These are phyloP conservation scores for Podaxis pistillaris DNA, from an alignment of 768 basidiomycete species.

Conservation along the genomic window DNA sequence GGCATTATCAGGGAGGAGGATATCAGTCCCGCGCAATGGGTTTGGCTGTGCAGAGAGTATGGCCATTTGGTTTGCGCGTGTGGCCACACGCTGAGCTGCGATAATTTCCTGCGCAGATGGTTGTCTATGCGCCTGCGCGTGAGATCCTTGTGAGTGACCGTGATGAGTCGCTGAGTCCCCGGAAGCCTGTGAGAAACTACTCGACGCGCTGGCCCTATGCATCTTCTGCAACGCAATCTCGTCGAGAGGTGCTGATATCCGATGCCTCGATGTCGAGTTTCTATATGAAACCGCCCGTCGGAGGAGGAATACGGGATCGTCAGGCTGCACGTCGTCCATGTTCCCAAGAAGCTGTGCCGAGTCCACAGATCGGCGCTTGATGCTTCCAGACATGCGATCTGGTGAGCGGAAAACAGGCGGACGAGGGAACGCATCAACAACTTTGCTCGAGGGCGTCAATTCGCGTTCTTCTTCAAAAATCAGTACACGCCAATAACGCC, in stretches of 20 bases:
- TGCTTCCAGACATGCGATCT: conserved; percentile 57
- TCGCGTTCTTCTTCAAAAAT: conserved; percentile 57
- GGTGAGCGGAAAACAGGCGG: conserved; percentile 52
- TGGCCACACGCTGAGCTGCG: conserved; percentile 86
- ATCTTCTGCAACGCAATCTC: conserved; percentile 77
- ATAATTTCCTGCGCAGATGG: conserved; percentile 86
- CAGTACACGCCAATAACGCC: conserved; percentile 8
- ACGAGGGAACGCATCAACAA: conserved; percentile 78
- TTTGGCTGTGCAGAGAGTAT: conserved; percentile 82
- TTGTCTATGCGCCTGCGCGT: conserved; percentile 30
- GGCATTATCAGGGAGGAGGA: conserved; percentile 81
- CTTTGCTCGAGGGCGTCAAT: conserved; percentile 74
- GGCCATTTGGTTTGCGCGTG: conserved; percentile 82
- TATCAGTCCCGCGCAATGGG: conserved; percentile 83
- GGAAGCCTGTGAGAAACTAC: conserved; percentile 42
- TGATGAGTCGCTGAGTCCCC: not conserved
- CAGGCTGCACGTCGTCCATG: conserved; percentile 69
- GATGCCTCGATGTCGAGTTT: conserved; percentile 63
- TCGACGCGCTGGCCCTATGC: conserved; percentile 68
- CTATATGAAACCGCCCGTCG: conserved; percentile 80
- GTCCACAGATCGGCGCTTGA: conserved; percentile 87
- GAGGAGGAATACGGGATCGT: conserved; percentile 89
- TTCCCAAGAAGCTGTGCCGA: conserved; percentile 68
- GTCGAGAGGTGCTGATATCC: conserved; percentile 76
- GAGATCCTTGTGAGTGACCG: conserved; percentile 27